Evolutionary conservation across 768 basidiomycete genomes (phyloP).

Genomic region (Kwoniella mangroviensis): DNA sequence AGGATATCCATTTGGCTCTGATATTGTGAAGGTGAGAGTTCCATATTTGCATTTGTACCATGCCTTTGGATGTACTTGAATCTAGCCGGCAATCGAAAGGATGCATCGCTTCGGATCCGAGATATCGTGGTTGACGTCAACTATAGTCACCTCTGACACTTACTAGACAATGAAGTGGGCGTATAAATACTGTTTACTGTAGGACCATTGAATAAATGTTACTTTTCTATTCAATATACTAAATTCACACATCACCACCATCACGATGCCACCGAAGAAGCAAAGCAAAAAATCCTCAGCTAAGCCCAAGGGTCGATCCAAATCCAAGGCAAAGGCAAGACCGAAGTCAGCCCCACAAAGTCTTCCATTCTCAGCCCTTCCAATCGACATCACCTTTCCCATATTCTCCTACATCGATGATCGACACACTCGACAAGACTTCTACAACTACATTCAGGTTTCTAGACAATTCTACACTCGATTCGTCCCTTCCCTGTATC

Average conservation of each 20-base stretch:
- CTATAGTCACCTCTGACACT: not conserved
- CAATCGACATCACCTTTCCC: not conserved
- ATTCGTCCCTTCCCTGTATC: not conserved
- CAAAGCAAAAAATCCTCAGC: not conserved
- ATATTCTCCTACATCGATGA: not conserved
- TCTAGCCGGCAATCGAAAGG: no score
- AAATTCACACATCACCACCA: not conserved
- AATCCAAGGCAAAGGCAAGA: not conserved
- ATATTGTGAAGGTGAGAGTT: no score
- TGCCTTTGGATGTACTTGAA: no score
- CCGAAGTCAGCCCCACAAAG: not conserved
- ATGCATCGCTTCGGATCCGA: no score
- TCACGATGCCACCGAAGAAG: no score
- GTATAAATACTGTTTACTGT: no score
- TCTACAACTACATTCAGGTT: slow-evolving; percentile 2
- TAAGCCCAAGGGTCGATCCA: not conserved
- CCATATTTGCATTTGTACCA: no score
- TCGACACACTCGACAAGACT: not conserved
- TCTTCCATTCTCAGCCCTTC: not conserved
- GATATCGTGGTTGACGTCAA: not conserved
- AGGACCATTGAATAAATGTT: no score
- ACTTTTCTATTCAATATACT: no score
- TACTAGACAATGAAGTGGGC: no score
- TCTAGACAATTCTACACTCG: not conserved
- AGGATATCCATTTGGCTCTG: no score